Base-by-base conservation (phyloP, 2,329 filamentous ascomycete genomes). In the Sporothrix protearum region DNA sequence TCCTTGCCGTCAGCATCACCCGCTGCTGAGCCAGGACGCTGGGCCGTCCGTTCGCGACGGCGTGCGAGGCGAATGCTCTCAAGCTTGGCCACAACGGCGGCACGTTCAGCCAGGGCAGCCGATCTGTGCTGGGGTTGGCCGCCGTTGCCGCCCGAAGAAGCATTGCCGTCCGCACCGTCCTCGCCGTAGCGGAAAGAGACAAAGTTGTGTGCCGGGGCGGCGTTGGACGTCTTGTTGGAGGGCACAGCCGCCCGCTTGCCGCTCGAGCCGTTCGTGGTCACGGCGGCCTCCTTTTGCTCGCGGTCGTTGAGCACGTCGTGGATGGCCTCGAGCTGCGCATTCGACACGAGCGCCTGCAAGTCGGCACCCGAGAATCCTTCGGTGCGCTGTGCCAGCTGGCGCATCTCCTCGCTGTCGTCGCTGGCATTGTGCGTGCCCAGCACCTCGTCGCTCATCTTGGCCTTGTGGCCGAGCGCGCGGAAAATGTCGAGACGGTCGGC, bases 321-420 rank as follows among this genome's bases (percentile, higher is more conserved):
- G 75, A 99, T 97, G 36, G 96, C 96, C 82, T 98, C 95, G 6
- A 99, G 86, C 79, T 99, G 96, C 0, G 96, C 94, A 76, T 99
- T 99, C 77, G 97, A 97, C 57, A 98, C 90, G 7, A 99, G 87
- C 0, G 95, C 96, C 80, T 99, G 96, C 3, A 99, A 84, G 81
- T 99, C 96, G 0, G 96, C 96, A 14, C 96, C 96, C 0, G 93
- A 96, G 80, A 96, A 97, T 10, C 96, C 96, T 72, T 96, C 91
- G 0, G 95, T 98, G 19, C 88, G 85, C 19, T 83, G 84, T 0
- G 94, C 95, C 30, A 99, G 88, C 73, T 94, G 92, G n/a, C 82
- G 83, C 39, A 97, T 80, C 8, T 85, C 70, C 8, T 63, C 71
- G 68, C 68, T 45, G 61, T 63, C 68, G 28, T 71, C 64, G 16